Evolutionary conservation across 164 flowering plant species (phyloP).

Genomic region (Magnolia officinalis): DNA sequence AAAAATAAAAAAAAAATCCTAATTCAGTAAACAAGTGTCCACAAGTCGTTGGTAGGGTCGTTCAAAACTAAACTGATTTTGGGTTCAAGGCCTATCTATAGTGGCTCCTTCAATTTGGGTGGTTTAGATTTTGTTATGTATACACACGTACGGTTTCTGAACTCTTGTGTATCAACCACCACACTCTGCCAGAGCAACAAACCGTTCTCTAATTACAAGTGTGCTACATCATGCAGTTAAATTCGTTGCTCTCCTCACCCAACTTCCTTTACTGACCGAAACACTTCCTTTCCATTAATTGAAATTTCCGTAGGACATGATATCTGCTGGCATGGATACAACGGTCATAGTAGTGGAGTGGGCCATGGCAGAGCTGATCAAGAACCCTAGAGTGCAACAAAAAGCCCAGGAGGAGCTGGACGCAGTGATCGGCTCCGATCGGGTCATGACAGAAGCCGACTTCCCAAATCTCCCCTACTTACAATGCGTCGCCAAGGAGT

Average conservation of each 20-base stretch:
- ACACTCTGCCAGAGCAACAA: not conserved
- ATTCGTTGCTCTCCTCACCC: not conserved
- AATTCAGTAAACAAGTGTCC: too few relatives aligned
- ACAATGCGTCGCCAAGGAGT: conserved; percentile 34
- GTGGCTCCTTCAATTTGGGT: too few relatives aligned
- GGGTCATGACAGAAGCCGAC: conserved; percentile 33
- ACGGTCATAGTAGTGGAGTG: conserved; percentile 35
- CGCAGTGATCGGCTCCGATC: conserved; percentile 26
- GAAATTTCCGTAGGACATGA: conserved; percentile 33
- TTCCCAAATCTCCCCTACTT: conserved; percentile 37
- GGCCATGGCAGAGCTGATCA: conserved; percentile 40
- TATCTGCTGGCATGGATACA: conserved; percentile 45
- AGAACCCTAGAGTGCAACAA: conserved; percentile 34
- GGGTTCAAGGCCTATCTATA: too few relatives aligned
- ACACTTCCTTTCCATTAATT: not conserved
- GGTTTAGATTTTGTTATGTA: too few relatives aligned
- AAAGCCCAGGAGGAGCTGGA: conserved; percentile 43
- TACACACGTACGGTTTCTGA: too few relatives aligned
- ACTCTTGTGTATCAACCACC: too few relatives aligned
- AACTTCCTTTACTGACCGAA: not conserved
- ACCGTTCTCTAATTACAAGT: not conserved
- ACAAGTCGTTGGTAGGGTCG: too few relatives aligned
- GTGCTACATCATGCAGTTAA: not conserved
- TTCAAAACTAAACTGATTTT: too few relatives aligned
- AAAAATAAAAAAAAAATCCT: too few relatives aligned